A percentile compares a stretch with the other conserved stretches of the same genome.
phyloP scores from a whole-genome alignment of 345 rosid genomes.

The Stellera chamaejasme region DNA sequence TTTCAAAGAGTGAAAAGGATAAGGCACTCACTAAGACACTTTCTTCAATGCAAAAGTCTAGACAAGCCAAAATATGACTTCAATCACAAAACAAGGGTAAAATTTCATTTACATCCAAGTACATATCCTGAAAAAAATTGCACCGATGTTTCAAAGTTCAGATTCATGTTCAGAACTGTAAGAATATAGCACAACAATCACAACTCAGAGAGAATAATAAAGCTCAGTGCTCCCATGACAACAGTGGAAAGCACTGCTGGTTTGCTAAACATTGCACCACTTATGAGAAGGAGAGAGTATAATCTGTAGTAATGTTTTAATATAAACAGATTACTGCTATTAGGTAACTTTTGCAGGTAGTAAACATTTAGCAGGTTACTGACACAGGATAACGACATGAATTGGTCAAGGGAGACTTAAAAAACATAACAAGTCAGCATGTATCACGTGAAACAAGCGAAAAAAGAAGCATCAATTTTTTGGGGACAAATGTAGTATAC shows the following conservation, averaged over 20 bases:
- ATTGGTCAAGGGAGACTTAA: not conserved
- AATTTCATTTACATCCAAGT: not conserved
- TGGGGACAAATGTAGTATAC: no score
- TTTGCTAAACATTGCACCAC: no score
- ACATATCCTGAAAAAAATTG: no score
- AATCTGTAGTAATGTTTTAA: no score
- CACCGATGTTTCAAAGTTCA: no score
- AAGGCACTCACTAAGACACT: not conserved
- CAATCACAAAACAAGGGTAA: not conserved
- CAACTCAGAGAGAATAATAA: not conserved
- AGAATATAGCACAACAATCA: not conserved
- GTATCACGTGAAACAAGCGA: not conserved
- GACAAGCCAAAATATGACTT: slow-evolving; percentile 1
- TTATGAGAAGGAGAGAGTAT: no score
- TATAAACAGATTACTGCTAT: no score
- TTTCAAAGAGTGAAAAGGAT: slow-evolving; percentile 1
- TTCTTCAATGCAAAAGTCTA: not conserved
- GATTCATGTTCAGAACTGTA: not conserved
- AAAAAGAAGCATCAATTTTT: no score
- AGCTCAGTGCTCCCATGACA: no score
- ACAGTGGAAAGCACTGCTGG: no score
- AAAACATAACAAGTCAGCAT: slow-evolving; percentile 2
- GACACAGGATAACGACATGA: not conserved
- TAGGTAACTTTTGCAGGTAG: no score
- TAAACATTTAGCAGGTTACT: no score